Evolutionary conservation across 345 rosid species (phyloP).

Genomic region (sweet orange (Citrus sinensis)): DVS_A1.0 CM039161.1:4418501-4419000

Average conservation of each 20-base stretch:
- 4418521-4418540: neutral
- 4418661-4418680: neutral
- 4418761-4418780: conserved; percentile 24
- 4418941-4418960: neutral
- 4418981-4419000: neutral
- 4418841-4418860: too few species aligned
- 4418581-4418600: neutral
- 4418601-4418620: neutral
- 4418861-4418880: neutral
- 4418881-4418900: neutral
- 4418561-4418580: neutral
- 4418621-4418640: neutral
- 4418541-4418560: neutral
- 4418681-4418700: conserved; percentile 32
- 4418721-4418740: conserved; percentile 10
- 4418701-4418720: conserved; percentile 39
- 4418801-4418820: neutral
- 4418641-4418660: neutral
- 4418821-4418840: too few species aligned
- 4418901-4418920: neutral
- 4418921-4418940: neutral
- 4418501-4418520: neutral
- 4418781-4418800: neutral
- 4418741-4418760: conserved; percentile 12
- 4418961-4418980: neutral